A percentile compares a stretch with the other conserved stretches of the same genome.
phyloP scores from a whole-genome alignment of 768 basidiomycete species.

The Pisolithus tinctorius region DNA sequence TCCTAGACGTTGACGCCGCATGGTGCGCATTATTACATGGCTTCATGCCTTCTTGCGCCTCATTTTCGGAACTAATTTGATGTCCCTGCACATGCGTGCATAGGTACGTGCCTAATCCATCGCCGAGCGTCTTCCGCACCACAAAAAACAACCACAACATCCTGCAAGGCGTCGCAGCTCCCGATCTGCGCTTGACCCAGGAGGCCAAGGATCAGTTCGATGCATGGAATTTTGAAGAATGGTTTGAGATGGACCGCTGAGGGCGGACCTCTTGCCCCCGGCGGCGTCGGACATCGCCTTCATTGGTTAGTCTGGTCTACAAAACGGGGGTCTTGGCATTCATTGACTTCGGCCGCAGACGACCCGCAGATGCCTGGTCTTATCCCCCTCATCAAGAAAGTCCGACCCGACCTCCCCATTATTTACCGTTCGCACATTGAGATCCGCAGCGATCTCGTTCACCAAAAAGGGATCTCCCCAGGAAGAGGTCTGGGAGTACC shows the following conservation, averaged over 20 bases:
- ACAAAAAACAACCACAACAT: conserved; percentile 97
- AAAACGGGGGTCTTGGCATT: neutral
- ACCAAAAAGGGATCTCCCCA: conserved; percentile 75
- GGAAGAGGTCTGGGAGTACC: conserved; percentile 89
- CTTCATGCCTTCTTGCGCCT: neutral
- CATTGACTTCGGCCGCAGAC: conserved; percentile 35
- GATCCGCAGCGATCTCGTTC: conserved; percentile 82
- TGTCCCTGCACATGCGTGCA: conserved; percentile 1
- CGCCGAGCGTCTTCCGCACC: conserved; percentile 85
- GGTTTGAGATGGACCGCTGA: conserved; percentile 83
- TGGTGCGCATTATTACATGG: conserved; percentile 49
- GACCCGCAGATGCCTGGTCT: conserved; percentile 94
- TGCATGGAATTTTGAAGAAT: conserved; percentile 87
- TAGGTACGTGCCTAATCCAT: conserved; percentile 86
- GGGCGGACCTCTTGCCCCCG: conserved; percentile 76
- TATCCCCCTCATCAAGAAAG: conserved; percentile 85
- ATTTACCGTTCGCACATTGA: conserved; percentile 95
- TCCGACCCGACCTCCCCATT: conserved; percentile 80
- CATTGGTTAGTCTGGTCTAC: conserved; percentile 49
- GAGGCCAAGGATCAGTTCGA: conserved; percentile 77
- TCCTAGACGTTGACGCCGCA: conserved; percentile 72
- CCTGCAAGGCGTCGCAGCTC: conserved; percentile 84
- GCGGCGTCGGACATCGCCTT: conserved; percentile 86
- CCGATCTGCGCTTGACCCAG: conserved; percentile 69
- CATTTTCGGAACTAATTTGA: conserved; percentile 3